Evolutionary conservation across 2,329 filamentous ascomycete genomes (phyloP).

Genomic region (Monilinia fructicola): DNA sequence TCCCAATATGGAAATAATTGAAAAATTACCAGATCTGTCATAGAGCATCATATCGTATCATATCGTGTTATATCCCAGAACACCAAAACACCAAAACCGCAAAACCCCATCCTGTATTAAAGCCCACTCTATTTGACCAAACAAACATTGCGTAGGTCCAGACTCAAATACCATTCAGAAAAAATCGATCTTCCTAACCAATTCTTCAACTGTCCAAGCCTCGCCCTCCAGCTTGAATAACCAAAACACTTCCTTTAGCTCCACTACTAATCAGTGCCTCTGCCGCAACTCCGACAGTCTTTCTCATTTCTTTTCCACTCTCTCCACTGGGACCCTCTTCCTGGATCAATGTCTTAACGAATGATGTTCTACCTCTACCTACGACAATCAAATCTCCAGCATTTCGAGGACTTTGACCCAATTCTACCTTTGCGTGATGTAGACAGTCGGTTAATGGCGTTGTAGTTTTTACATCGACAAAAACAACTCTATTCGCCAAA

Average conservation of each 20-base stretch:
- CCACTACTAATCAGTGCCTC: constrained; percentile 58
- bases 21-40: not conserved
- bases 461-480: constrained; percentile 51
- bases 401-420: constrained; percentile 61
- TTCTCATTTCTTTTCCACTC: constrained; percentile 46
- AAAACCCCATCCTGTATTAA: not conserved
- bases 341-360: constrained; percentile 25
- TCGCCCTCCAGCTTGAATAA: constrained; percentile 58
- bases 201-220: constrained; percentile 27
- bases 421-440: constrained; percentile 55
- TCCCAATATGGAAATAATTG: not conserved
- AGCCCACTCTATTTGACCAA: not conserved
- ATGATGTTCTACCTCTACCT: constrained; percentile 46
- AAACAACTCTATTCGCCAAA: constrained; percentile 56
- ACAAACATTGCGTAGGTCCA: not conserved
- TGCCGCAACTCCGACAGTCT: constrained; percentile 59
- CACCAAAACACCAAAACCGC: no score
- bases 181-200: not conserved
- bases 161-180: not conserved
- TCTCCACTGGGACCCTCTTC: constrained; percentile 32
- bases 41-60: not conserved
- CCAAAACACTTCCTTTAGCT: constrained; percentile 65
- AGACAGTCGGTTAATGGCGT: constrained; percentile 45
- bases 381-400: constrained; percentile 71
- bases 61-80: not conserved